Evolutionary conservation across 2,329 filamentous ascomycete genomes (phyloP).

Genomic region (Cladosporium colombiae): DNA sequence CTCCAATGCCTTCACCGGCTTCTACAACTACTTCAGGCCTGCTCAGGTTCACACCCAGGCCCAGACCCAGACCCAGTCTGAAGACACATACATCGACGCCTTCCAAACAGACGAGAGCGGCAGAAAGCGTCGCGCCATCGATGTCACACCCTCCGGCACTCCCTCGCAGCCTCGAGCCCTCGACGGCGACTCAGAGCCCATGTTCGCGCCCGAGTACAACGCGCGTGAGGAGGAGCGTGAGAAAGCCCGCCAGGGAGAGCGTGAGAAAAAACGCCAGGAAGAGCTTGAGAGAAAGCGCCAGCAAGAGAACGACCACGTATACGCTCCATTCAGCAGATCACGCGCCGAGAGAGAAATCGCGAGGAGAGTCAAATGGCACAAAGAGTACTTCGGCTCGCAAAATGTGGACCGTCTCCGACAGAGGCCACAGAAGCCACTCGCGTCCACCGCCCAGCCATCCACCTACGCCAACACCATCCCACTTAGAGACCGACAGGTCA

Average conservation of each 20-base stretch:
- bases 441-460: background rate
- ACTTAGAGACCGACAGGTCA: constrained; percentile 4
- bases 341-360: background rate
- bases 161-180: background rate
- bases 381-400: background rate
- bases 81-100: background rate
- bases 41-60: background rate
- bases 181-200: background rate
- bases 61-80: background rate
- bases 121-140: constrained; percentile 22
- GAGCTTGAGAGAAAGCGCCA: background rate
- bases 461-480: background rate
- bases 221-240: background rate
- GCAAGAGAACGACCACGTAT: background rate
- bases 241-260: background rate
- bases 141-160: background rate
- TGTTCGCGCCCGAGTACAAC: background rate
- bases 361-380: background rate
- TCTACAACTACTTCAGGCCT: constrained; percentile 1
- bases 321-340: background rate
- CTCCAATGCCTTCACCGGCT: constrained; percentile 6
- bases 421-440: background rate
- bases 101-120: constrained; percentile 14
- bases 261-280: background rate
- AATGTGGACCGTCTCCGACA: background rate